Percentiles rank a stretch among this genome's conserved stretches.
Evolutionary conservation across 2,329 filamentous ascomycete species (phyloP).

Genomic region (Sarocladium strictum): DNA sequence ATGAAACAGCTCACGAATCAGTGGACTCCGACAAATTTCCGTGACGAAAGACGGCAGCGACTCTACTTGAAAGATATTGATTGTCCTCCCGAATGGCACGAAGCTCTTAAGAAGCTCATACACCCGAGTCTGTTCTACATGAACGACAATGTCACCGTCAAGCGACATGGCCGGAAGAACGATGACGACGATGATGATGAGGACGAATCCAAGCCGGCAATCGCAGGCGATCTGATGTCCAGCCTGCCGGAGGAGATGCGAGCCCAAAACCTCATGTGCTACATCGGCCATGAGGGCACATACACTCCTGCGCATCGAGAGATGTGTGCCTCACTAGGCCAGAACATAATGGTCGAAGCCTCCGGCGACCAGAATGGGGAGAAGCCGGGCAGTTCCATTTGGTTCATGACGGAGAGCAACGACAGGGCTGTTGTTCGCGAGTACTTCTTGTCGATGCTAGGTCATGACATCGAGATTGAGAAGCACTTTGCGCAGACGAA

Average conservation of each 20-base stretch:
- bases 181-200: conserved; percentile 24
- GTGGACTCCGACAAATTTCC: conserved; percentile 69
- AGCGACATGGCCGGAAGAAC: not conserved
- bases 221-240: conserved; percentile 91
- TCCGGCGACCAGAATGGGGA: conserved; percentile 69
- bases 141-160: conserved; percentile 63
- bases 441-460: conserved; percentile 87
- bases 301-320: conserved; percentile 93
- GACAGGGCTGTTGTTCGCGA: conserved; percentile 87
- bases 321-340: conserved; percentile 93
- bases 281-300: conserved; percentile 94
- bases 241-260: conserved; percentile 81
- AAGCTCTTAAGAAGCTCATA: conserved; percentile 70
- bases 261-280: conserved; percentile 96
- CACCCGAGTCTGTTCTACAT: conserved; percentile 83
- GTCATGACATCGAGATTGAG: conserved; percentile 95
- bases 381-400: conserved; percentile 82
- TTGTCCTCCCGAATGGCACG: conserved; percentile 80
- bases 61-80: conserved; percentile 98
- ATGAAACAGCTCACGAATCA: conserved; percentile 81
- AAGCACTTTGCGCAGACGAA: conserved; percentile 95
- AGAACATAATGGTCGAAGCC: conserved; percentile 97
- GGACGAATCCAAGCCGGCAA: conserved; percentile 53
- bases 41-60: conserved; percentile 73
- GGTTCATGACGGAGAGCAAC: conserved; percentile 98